Conservation (phyloP, 2,329 filamentous ascomycete species). For the Curvularia sp. region DNA sequence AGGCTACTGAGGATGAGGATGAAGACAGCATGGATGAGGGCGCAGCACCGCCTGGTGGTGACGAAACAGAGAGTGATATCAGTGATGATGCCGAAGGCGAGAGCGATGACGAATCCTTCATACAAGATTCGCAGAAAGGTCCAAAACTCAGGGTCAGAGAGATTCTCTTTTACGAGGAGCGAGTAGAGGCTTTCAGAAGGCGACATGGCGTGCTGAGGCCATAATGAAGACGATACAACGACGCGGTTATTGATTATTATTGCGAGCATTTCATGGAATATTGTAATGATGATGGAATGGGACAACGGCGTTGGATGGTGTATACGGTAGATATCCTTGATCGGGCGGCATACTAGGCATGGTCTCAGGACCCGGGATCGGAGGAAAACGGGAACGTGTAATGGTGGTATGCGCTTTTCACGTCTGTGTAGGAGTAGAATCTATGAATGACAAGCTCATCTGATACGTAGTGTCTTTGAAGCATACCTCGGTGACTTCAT, state of each 20-base stretch:
- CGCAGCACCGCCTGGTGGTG: slow-evolving; percentile 58
- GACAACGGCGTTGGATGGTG: slow-evolving; percentile 20
- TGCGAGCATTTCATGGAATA: slow-evolving; percentile 12
- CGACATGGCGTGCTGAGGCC: slow-evolving; percentile 60
- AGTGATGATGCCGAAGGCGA: slow-evolving; percentile 53
- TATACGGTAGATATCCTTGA: slow-evolving; percentile 26
- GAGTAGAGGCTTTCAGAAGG: slow-evolving; percentile 76
- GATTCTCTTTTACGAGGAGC: slow-evolving; percentile 85
- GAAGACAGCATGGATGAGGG: slow-evolving; percentile 60
- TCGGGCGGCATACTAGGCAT: slow-evolving; percentile 14
- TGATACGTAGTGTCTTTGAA: neutral
- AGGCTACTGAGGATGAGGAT: slow-evolving; percentile 55
- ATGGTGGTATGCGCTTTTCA: slow-evolving; percentile 7
- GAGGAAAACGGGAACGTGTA: slow-evolving; percentile 1
- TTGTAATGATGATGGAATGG: slow-evolving; percentile 10
- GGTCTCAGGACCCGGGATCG: slow-evolving; percentile 5
- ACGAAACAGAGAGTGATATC: slow-evolving; percentile 42
- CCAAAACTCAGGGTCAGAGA: slow-evolving; percentile 71
- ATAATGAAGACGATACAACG: slow-evolving; percentile 7
- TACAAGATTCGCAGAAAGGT: slow-evolving; percentile 58
- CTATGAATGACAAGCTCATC: neutral
- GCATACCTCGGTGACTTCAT: neutral
- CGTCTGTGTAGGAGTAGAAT: slow-evolving; percentile 16
- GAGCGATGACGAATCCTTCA: slow-evolving; percentile 60
- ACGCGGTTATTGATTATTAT: slow-evolving; percentile 11